phyloP scores from a whole-genome alignment of 2,329 filamentous ascomycete species.

The Claviceps sp. region DNA sequence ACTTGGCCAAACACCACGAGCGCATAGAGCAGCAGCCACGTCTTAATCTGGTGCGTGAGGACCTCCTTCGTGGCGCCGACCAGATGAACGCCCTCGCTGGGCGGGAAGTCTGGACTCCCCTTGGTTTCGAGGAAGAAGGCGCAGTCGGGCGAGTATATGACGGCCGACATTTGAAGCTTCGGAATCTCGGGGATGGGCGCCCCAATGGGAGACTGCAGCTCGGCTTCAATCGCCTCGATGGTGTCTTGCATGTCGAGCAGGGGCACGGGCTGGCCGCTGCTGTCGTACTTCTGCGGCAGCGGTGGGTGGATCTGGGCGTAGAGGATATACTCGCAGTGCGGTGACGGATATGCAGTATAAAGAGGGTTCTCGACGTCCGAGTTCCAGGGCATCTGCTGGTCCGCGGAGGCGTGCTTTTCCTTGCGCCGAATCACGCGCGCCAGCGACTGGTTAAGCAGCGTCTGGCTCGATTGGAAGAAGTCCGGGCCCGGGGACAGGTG shows the following conservation, averaged over 20 bases:
- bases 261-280: conserved; percentile 14
- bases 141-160: conserved; percentile 57
- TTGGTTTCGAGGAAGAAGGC: conserved; percentile 52
- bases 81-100: conserved; percentile 40
- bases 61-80: conserved; percentile 48
- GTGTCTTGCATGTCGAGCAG: conserved; percentile 22
- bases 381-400: conserved; percentile 62
- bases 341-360: conserved; percentile 43
- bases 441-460: conserved; percentile 61
- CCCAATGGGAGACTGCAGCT: conserved; percentile 48
- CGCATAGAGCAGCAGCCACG: conserved; percentile 44
- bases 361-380: conserved; percentile 50
- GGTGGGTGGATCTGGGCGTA: conserved; percentile 66
- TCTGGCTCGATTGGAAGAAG: conserved; percentile 44
- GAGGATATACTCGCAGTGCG: conserved; percentile 79
- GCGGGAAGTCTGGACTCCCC: conserved; percentile 42
- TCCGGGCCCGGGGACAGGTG: conserved; percentile 55
- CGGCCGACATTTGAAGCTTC: conserved; percentile 45
- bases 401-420: conserved; percentile 37
- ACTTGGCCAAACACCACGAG: conserved; percentile 47
- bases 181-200: conserved; percentile 42
- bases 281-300: conserved; percentile 21
- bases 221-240: conserved; percentile 44
- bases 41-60: conserved; percentile 40
- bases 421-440: conserved; percentile 53